Percentiles rank a stretch among this genome's conserved stretches.
These are phyloP conservation scores for Colletotrichum destructivum DNA, from an alignment of 2,329 filamentous ascomycete genomes.

Conservation along the genomic window DNA sequence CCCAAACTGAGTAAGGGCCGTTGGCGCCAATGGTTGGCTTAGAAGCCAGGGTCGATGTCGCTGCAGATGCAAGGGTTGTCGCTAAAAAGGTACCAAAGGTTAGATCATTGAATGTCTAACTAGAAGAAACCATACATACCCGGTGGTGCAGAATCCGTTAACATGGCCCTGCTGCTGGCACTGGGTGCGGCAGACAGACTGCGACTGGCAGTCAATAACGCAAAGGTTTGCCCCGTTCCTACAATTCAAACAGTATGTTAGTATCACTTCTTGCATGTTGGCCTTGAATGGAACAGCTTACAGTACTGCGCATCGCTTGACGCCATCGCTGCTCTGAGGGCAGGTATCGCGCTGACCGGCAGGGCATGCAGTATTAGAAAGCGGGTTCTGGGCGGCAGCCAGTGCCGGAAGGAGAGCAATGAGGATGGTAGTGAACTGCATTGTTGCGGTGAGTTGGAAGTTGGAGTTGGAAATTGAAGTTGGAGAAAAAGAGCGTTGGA, in stretches of 20 bases:
- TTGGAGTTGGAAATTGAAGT: not conserved
- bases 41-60: not conserved
- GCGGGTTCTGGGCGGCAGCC: not conserved
- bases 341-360: rapidly evolving
- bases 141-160: not conserved
- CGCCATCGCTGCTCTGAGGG: not conserved
- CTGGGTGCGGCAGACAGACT: not conserved
- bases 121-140: not conserved
- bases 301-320: not conserved
- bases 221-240: rapidly evolving
- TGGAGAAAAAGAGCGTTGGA: too few relatives aligned
- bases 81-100: not conserved
- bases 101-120: not conserved
- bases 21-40: too few relatives aligned
- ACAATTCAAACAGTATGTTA: not conserved
- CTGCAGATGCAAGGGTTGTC: not conserved
- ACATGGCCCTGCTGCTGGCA: not conserved
- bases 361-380: not conserved
- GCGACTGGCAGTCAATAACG: not conserved
- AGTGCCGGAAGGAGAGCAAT: not conserved
- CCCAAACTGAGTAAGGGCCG: too few relatives aligned
- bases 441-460: not conserved
- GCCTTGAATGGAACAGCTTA: not conserved
- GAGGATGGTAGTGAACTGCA: slow-evolving; percentile 1
- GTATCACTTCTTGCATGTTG: not conserved